These are phyloP conservation scores for Triticum timopheevii DNA, from an alignment of 176 grass and related monocot genomes.

Conservation along the genomic window DNA sequence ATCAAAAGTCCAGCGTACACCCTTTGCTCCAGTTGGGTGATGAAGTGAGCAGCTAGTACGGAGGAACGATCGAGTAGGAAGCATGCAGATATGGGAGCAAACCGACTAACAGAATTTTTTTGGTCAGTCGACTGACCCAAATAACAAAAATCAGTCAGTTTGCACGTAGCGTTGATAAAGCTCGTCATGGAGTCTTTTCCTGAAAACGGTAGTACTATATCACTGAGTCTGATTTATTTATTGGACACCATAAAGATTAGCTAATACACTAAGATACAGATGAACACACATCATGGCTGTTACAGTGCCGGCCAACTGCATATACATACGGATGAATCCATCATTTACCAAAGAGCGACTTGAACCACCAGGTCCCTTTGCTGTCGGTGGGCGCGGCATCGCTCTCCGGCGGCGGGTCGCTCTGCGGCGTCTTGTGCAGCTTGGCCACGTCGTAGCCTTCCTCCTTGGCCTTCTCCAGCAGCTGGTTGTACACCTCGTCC, in stretches of 20 bases:
- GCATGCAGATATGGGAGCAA: too few species aligned
- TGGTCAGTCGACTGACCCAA: too few species aligned
- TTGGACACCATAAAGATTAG: not conserved
- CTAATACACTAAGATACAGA: not conserved
- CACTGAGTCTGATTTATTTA: slow-evolving; percentile 8
- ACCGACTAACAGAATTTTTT: too few species aligned
- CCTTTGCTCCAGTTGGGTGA: too few species aligned
- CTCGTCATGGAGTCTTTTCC: not conserved
- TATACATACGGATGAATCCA: not conserved
- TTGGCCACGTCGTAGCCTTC: slow-evolving; percentile 55
- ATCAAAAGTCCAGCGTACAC: too few species aligned
- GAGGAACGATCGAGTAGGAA: too few species aligned
- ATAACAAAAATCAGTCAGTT: too few species aligned
- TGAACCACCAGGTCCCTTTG: slow-evolving; percentile 68
- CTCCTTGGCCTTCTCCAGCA: slow-evolving; percentile 53
- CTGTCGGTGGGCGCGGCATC: slow-evolving; percentile 46
- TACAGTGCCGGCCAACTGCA: not conserved
- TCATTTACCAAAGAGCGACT: slow-evolving; percentile 76
- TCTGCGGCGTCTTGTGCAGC: slow-evolving; percentile 58
- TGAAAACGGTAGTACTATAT: not conserved
- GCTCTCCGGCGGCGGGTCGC: slow-evolving; percentile 56
- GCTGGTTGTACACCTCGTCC: slow-evolving; percentile 65
- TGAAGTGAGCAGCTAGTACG: too few species aligned
- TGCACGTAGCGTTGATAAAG: too few species aligned
- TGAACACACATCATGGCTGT: not conserved